phyloP scores from a whole-genome alignment of 768 basidiomycete species.

The Termitomyces sp. region DNA sequence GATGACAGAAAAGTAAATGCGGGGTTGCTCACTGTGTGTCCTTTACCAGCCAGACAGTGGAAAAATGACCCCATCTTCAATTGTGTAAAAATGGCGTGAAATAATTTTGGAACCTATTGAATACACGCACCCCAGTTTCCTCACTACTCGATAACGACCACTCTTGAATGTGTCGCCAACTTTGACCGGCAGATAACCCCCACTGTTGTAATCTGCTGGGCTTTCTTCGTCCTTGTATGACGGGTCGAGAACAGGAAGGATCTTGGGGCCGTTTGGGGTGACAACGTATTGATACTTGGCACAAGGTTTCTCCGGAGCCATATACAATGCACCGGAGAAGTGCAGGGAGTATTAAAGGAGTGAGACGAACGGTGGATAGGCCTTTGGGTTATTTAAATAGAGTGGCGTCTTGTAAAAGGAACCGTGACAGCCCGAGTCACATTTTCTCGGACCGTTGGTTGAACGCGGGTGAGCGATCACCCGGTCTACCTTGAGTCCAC shows the following conservation, averaged over 20 bases:
- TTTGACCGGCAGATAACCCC: constrained; percentile 78
- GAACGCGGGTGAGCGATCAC: background rate
- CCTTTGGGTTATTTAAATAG: background rate
- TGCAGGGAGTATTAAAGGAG: constrained; percentile 14
- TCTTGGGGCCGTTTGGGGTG: constrained; percentile 62
- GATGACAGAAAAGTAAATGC: constrained; percentile 11
- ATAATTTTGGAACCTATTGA: constrained; percentile 12
- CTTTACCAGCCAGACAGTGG: constrained; percentile 89
- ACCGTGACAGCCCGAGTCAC: constrained; percentile 14
- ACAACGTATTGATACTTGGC: constrained; percentile 76
- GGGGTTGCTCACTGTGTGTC: constrained; percentile 57
- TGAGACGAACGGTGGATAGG: background rate
- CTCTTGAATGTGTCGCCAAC: constrained; percentile 82
- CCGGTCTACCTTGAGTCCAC: background rate
- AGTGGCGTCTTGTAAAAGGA: constrained; percentile 14
- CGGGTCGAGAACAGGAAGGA: constrained; percentile 64
- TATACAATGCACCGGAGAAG: constrained; percentile 29
- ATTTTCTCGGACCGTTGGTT: background rate
- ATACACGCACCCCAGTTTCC: constrained; percentile 77
- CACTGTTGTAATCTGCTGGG: constrained; percentile 78
- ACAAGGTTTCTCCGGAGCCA: constrained; percentile 67
- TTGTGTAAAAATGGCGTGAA: constrained; percentile 13
- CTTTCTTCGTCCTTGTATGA: constrained; percentile 76
- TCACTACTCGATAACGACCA: constrained; percentile 78
- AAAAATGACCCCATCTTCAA: constrained; percentile 89